Base-by-base conservation (phyloP, 2,329 filamentous ascomycete genomes). In the Neofusicoccum cordaticola region DNA sequence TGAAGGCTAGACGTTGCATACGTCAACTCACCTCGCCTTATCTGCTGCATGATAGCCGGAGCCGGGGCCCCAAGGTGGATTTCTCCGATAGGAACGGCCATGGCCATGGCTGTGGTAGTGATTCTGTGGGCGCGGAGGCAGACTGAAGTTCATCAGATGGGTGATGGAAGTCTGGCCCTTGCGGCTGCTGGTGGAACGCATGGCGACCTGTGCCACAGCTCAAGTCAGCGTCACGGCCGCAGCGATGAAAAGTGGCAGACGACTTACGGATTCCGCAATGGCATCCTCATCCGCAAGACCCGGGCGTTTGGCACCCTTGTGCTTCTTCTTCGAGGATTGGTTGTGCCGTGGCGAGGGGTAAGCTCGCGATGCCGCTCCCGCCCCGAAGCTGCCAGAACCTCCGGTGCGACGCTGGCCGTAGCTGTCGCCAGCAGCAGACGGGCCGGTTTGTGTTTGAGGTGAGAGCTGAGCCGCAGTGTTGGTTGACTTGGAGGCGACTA, bases 91-190 rank as follows among this genome's bases (percentile, higher is more conserved):
- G 56, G 72, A 72, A 62, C 80, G 75, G 8, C 63, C 60, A 15
- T 58, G 47, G 15, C 86, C 84, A 41, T 86, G 51, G 15, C 86
- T 84, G 39, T 86, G 83, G 66, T 85, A 83, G 69, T 82, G 77
- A 63, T 83, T 80, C 64, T 88, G 86, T 22, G 90, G 89, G 53
- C 91, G 87, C 47, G 90, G 88, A 22, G 93, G 91, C 19, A 92
- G 82, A 50, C 90, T 88, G 78, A 97, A 96, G 81, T 94, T 94
- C 84, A 99, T 91, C 65, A 99, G 81, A 78, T 99, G 95, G 45
- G 95, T 98, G 75, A 99, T 99, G 72, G 92, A 96, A 62, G 93
- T 97, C 78, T 97, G 94, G 62, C 95, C 95, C 72, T 95, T 92
- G 66, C 95, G 89, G 71, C 87, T 88, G 70, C 81, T 88, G 66